phyloP scores from a whole-genome alignment of 129 eudicot genomes.

The Tagetes erecta region DNA sequence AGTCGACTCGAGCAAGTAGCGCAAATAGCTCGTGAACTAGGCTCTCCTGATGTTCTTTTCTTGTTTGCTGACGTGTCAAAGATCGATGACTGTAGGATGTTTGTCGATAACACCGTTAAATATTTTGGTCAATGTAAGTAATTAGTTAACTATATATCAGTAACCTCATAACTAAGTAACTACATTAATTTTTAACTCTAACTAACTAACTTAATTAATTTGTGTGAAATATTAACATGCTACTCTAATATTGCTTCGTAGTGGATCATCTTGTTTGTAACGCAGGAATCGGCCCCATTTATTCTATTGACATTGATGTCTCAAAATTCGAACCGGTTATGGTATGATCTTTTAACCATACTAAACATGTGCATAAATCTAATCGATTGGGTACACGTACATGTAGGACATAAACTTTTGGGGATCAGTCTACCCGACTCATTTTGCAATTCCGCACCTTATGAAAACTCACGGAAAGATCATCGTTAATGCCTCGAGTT shows the following conservation, averaged over 20 bases:
- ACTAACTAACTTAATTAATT: too few relatives aligned
- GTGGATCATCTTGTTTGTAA: slow-evolving; percentile 64
- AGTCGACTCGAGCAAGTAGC: slow-evolving; percentile 47
- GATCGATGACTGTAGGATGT: slow-evolving; percentile 37
- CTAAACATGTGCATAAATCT: not conserved
- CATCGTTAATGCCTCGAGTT: slow-evolving; percentile 31
- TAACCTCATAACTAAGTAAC: not conserved
- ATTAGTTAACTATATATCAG: not conserved
- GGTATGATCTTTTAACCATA: slow-evolving; percentile 33
- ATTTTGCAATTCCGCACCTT: slow-evolving; percentile 48
- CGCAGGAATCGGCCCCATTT: slow-evolving; percentile 44
- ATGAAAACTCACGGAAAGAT: slow-evolving; percentile 42
- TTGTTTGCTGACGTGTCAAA: slow-evolving; percentile 50
- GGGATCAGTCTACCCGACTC: slow-evolving; percentile 50
- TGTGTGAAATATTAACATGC: not conserved
- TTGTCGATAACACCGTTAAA: slow-evolving; percentile 36
- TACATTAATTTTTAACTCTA: not conserved
- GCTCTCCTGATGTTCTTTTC: slow-evolving; percentile 47
- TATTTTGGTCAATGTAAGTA: slow-evolving; percentile 46
- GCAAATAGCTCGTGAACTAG: slow-evolving; percentile 37
- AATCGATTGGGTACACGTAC: not conserved
- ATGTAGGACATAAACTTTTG: slow-evolving; percentile 46
- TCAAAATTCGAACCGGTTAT: slow-evolving; percentile 41
- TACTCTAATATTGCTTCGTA: slow-evolving; percentile 20
- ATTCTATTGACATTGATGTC: slow-evolving; percentile 28